These are phyloP conservation scores for Narthecium ossifragum DNA, from an alignment of 106 monocot genomes.

Conservation along the genomic window DNA sequence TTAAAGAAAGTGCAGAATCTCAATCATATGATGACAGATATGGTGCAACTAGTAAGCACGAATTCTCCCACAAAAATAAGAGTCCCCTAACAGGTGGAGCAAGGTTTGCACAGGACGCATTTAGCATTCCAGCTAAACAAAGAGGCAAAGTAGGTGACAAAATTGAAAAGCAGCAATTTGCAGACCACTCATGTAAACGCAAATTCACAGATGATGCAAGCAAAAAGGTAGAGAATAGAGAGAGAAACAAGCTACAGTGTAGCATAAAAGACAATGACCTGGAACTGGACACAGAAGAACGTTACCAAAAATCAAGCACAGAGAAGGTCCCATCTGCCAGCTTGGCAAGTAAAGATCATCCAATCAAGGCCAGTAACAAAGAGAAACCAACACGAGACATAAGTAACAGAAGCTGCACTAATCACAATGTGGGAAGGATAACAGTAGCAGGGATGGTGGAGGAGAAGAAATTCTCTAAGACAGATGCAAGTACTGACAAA, in stretches of 20 bases:
- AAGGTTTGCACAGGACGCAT: no score
- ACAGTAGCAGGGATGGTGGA: slow-evolving; percentile 3
- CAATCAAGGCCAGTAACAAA: slow-evolving; percentile 6
- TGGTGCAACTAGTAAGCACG: slow-evolving; percentile 12
- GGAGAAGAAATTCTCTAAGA: slow-evolving; percentile 5
- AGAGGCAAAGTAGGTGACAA: background rate
- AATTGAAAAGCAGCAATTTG: slow-evolving; percentile 2
- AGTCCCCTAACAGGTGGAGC: no score
- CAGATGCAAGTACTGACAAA: slow-evolving; percentile 9
- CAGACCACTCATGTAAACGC: no score
- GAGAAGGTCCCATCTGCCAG: slow-evolving; percentile 2
- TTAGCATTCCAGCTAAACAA: background rate
- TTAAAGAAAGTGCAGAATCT: background rate
- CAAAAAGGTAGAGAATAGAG: no score
- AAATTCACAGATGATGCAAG: no score
- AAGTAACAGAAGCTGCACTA: slow-evolving; percentile 2
- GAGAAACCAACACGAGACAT: slow-evolving; percentile 7
- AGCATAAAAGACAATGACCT: background rate
- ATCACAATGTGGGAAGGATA: slow-evolving; percentile 9
- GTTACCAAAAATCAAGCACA: slow-evolving; percentile 3
- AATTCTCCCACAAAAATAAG: slow-evolving; percentile 2
- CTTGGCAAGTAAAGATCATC: background rate
- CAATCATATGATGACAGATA: background rate
- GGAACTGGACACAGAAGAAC: slow-evolving; percentile 4
- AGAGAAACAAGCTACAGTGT: no score